phyloP scores from a whole-genome alignment of 2,329 filamentous ascomycete species.

The Hymenoscyphus linearis region DNA sequence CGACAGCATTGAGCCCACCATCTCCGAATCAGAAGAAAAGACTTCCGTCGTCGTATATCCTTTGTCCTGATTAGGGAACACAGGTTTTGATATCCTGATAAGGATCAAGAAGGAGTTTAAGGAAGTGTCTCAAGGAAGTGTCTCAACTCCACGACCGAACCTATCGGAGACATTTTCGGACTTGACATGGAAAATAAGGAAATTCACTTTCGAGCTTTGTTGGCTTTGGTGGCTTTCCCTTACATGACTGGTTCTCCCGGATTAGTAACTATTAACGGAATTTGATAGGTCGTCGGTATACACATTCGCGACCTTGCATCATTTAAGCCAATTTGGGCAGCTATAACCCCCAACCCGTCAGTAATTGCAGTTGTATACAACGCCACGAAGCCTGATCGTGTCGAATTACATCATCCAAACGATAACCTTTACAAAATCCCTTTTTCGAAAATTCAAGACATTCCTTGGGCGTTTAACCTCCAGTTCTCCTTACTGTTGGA shows the following conservation, averaged over 20 bases:
- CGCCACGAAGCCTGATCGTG: neutral
- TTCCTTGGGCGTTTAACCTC: neutral
- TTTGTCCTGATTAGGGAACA: neutral
- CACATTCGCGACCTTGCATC: neutral
- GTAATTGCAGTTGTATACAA: neutral
- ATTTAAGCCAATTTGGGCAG: neutral
- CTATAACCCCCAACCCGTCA: neutral
- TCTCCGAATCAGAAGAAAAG: neutral
- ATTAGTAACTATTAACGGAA: neutral
- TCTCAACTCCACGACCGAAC: neutral
- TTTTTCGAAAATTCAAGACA: neutral
- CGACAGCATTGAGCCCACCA: neutral
- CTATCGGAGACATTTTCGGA: neutral
- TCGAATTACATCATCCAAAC: neutral
- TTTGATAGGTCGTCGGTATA: neutral
- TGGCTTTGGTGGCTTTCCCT: neutral
- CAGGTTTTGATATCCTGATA: neutral
- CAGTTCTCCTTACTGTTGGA: neutral
- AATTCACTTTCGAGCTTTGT: neutral
- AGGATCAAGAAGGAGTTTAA: neutral
- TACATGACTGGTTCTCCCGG: too few species aligned
- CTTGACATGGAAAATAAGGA: neutral
- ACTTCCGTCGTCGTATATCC: neutral
- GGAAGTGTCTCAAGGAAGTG: neutral
- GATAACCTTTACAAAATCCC: neutral